These are phyloP conservation scores for Eucalyptus tenuipes DNA, from an alignment of 345 rosid genomes.

Conservation along the genomic window DNA sequence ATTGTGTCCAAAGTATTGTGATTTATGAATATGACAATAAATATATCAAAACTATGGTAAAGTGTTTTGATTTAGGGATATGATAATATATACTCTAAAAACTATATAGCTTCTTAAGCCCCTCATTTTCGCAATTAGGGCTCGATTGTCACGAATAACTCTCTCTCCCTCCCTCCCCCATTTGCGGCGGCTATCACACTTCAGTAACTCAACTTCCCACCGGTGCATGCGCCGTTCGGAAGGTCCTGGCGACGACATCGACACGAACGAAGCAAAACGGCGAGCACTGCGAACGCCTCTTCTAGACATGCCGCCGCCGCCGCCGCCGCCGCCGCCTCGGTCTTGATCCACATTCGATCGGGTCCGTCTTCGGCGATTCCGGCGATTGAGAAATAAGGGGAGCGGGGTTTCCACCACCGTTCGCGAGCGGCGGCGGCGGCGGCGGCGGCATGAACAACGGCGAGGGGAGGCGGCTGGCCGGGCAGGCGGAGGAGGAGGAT, in stretches of 20 bases:
- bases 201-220: background rate
- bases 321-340: background rate
- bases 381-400: background rate
- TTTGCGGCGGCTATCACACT: background rate
- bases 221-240: background rate
- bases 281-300: background rate
- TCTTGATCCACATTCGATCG: background rate
- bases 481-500: slow-evolving; percentile 38
- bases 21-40: background rate
- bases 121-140: background rate
- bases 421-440: background rate
- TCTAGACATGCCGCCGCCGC: background rate
- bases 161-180: background rate
- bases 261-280: background rate
- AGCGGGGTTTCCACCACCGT: background rate
- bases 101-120: background rate
- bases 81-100: background rate
- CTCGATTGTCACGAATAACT: background rate
- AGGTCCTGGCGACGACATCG: background rate
- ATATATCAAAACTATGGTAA: background rate
- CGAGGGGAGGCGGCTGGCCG: slow-evolving; percentile 19
- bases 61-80: background rate
- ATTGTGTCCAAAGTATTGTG: rapidly evolving
- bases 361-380: background rate
- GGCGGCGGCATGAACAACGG: slow-evolving; percentile 25